These are phyloP conservation scores for Linnemannia elongata DNA, from an alignment of 192 early-diverging fungal species.

Conservation along the genomic window DNA sequence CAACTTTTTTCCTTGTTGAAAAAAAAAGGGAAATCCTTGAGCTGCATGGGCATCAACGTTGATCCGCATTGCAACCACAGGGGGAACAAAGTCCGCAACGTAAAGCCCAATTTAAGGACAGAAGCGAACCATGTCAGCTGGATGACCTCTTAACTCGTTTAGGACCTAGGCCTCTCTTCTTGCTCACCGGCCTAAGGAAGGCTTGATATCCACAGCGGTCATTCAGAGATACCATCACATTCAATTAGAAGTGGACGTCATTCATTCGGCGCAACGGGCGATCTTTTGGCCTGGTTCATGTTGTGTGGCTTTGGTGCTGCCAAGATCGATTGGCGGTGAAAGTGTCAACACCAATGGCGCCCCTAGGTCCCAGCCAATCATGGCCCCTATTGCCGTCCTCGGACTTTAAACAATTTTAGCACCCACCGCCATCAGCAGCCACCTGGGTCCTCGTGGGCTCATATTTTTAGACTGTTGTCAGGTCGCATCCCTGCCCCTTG, in stretches of 20 bases:
- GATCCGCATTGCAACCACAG: background rate
- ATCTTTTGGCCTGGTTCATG: background rate
- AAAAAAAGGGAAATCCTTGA: background rate
- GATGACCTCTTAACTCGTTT: background rate
- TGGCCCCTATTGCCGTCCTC: background rate
- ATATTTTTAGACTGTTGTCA: background rate
- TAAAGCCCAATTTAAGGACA: background rate
- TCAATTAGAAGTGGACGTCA: no score
- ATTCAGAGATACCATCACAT: no score
- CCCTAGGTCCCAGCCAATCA: background rate
- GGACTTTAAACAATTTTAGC: background rate
- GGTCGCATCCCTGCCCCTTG: background rate
- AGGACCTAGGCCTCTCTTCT: background rate
- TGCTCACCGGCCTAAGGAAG: no score
- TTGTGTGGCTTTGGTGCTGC: background rate
- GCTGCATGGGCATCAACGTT: background rate
- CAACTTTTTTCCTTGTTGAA: background rate
- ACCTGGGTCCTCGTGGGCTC: constrained; percentile 14
- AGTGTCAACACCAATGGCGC: background rate
- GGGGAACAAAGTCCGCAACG: constrained; percentile 5
- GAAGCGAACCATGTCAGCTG: background rate
- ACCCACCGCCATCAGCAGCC: background rate
- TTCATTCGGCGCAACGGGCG: background rate
- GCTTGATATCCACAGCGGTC: no score
- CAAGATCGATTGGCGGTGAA: background rate